Evolutionary conservation across 1,139 yeast species (phyloP).

Genomic region (Meyerozyma elateridarum): DNA sequence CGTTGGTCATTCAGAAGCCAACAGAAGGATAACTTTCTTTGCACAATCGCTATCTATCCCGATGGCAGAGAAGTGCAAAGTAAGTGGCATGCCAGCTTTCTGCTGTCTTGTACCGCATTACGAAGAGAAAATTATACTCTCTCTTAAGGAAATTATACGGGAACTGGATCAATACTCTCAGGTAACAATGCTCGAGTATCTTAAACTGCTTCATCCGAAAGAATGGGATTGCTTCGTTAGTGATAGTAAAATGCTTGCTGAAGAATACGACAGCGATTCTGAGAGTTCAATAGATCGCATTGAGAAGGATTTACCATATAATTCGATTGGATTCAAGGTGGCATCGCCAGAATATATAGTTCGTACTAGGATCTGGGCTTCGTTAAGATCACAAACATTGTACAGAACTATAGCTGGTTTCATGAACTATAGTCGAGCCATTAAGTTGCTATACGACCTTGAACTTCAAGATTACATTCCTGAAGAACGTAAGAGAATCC

Average conservation of each 20-base stretch:
- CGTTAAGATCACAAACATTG: constrained; percentile 50
- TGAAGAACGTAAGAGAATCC: constrained; percentile 27
- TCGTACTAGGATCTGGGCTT: constrained; percentile 56
- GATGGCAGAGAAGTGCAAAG: constrained; percentile 43
- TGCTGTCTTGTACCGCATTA: constrained; percentile 51
- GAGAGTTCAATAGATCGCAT: constrained; percentile 15
- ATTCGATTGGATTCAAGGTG: constrained; percentile 48
- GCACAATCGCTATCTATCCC: constrained; percentile 53
- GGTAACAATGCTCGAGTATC: constrained; percentile 47
- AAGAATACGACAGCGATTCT: constrained; percentile 34
- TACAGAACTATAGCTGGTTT: constrained; percentile 54
- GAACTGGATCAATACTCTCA: constrained; percentile 47
- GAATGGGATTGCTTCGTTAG: constrained; percentile 51
- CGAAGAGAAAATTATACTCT: constrained; percentile 44
- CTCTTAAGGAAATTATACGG: constrained; percentile 43
- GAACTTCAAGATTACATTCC: constrained; percentile 23
- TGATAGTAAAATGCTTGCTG: constrained; percentile 46
- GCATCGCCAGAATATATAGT: constrained; percentile 51
- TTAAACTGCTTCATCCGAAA: constrained; percentile 45
- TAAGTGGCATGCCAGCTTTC: constrained; percentile 45
- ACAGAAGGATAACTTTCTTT: constrained; percentile 48
- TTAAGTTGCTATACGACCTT: constrained; percentile 43
- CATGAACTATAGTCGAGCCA: constrained; percentile 52
- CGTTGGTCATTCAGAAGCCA: constrained; percentile 41
- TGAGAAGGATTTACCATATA: constrained; percentile 33